Conservation (phyloP, 2,329 filamentous ascomycete species). For the Lachnellula cervina region DNA sequence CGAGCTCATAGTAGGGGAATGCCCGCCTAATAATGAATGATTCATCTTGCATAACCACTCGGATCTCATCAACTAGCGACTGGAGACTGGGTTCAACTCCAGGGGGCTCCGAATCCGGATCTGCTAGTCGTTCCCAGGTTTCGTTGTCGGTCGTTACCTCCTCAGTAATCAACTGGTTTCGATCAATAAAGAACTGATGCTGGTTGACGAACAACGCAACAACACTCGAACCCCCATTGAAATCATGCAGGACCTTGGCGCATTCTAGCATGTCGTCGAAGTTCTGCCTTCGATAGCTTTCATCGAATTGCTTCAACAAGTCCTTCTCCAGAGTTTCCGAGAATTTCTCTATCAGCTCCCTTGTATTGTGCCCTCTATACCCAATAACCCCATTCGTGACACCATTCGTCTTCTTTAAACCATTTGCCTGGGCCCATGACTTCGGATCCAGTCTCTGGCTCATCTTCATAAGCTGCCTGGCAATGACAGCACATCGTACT, state of each 20-base stretch:
- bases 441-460: conserved; percentile 81
- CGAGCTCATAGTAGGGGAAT: conserved; percentile 94
- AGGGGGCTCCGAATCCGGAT: conserved; percentile 88
- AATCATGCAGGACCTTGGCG: conserved; percentile 87
- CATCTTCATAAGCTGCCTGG: conserved; percentile 87
- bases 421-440: conserved; percentile 63
- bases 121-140: conserved; percentile 86
- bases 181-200: conserved; percentile 98
- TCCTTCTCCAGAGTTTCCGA: conserved; percentile 94
- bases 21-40: conserved; percentile 94
- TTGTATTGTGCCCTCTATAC: conserved; percentile 56
- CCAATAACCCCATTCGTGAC: conserved; percentile 37
- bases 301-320: conserved; percentile 91
- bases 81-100: conserved; percentile 89
- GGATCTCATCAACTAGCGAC: conserved; percentile 88
- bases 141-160: conserved; percentile 50
- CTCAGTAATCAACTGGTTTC: conserved; percentile 81
- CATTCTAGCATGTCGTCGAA: conserved; percentile 99
- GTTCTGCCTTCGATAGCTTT: conserved; percentile 90
- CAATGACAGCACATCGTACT: conserved; percentile 89
- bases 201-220: conserved; percentile 97
- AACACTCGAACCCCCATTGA: conserved; percentile 92
- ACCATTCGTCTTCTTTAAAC: conserved; percentile 47
- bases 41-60: conserved; percentile 93
- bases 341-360: conserved; percentile 93